A percentile compares a stretch with the other conserved stretches of the same genome.
Evolutionary conservation across 2,329 filamentous ascomycete genomes (phyloP).

Genomic region (Hymenoscyphus albidus): DNA sequence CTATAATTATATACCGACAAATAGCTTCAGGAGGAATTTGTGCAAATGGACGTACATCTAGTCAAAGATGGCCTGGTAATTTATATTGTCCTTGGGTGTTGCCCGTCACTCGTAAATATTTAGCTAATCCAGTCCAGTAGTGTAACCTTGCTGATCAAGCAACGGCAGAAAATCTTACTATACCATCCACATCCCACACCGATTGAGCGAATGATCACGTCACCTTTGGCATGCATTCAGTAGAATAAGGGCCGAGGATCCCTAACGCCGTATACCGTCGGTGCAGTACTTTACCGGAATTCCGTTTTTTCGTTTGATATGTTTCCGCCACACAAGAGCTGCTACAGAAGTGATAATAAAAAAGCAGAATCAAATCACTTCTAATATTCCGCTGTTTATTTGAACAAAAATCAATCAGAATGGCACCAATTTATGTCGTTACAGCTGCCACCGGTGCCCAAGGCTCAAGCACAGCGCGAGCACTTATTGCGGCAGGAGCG

Average conservation of each 20-base stretch:
- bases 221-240: background rate
- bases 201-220: background rate
- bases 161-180: background rate
- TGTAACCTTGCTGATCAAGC: background rate
- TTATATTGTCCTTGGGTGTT: background rate
- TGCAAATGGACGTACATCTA: background rate
- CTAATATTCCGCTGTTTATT: background rate
- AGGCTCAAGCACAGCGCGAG: constrained; percentile 24
- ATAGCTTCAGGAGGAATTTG: background rate
- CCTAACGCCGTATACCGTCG: background rate
- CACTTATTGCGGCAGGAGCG: constrained; percentile 36
- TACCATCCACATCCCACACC: background rate
- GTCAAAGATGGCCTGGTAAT: background rate
- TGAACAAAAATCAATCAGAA: background rate
- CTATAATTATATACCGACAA: too few relatives aligned
- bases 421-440: background rate
- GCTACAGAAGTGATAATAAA: background rate
- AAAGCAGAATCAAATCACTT: background rate
- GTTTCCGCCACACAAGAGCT: background rate
- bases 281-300: background rate
- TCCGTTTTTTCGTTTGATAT: background rate
- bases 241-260: background rate
- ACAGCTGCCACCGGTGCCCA: constrained; percentile 2
- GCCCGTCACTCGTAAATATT: background rate
- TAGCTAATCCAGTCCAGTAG: background rate